phyloP scores from a whole-genome alignment of 768 basidiomycete species.

The Suillus occidentalis region DNA sequence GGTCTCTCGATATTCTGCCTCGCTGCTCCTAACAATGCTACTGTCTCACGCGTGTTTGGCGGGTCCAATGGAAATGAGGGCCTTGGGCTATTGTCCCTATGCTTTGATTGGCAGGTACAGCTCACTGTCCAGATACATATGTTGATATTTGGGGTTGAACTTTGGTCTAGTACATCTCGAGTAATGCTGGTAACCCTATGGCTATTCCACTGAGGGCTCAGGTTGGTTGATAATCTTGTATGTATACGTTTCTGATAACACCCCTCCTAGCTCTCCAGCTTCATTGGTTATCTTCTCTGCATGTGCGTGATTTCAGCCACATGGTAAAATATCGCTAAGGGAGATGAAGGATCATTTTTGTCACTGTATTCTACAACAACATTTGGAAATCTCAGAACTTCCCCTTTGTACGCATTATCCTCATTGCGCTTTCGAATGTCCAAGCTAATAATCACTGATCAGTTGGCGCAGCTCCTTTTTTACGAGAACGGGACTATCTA shows the following conservation, averaged over 20 bases:
- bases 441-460: neutral
- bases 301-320: constrained; percentile 32
- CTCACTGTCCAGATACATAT: constrained; percentile 21
- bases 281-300: constrained; percentile 51
- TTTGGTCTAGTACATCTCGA: constrained; percentile 34
- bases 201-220: constrained; percentile 56
- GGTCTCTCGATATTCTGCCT: constrained; percentile 59
- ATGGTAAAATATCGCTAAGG: neutral
- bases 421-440: constrained; percentile 9
- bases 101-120: constrained; percentile 57
- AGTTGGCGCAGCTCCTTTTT: constrained; percentile 41
- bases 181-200: constrained; percentile 42
- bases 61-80: constrained; percentile 65
- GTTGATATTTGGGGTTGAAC: constrained; percentile 43
- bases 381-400: constrained; percentile 59
- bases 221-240: constrained; percentile 6
- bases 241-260: neutral
- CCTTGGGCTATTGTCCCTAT: constrained; percentile 57
- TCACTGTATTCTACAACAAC: constrained; percentile 43
- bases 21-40: constrained; percentile 46
- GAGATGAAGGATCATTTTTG: constrained; percentile 30
- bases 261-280: constrained; percentile 37
- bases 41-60: constrained; percentile 58
- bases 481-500: constrained; percentile 52
- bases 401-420: constrained; percentile 44